Base-by-base conservation (phyloP, 495 filamentous ascomycete genomes). In the Hypoxylon perforatum region DNA sequence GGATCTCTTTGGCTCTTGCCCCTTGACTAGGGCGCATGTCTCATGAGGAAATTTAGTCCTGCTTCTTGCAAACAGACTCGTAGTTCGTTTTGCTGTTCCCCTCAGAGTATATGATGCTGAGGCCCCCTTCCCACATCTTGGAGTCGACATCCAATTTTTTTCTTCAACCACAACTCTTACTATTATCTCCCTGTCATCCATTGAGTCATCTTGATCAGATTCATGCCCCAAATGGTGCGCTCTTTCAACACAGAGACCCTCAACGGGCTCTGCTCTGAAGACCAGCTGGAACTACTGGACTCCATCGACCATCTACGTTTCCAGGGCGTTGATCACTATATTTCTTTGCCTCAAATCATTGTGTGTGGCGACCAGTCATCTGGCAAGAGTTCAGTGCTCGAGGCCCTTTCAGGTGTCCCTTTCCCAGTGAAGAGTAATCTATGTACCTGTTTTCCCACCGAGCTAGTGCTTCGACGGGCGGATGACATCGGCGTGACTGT, bases 361-460 rank as follows among this genome's bases (percentile, higher is more conserved):
- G 87, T 90, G 4, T 86, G 84, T 60, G 86, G 86, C 2, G 82
- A 88, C 65, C 85, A 88, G 57, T 86, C 82, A 0, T 76, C 80
- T 14, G 86, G 86, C 10, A 88, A 88, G 61, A 87, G 84, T 68
- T 89, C 87, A 0, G 87, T 90, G 1, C 78, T 90, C 0, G 86
- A 89, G 54, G 86, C 85, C 9, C 82, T 90, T 14, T 87, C 86
- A 0, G 82, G 86, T 4, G 78, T 89, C 14, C 74, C 78, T 0
- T 88, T 90, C 54, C 85, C 85, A 1, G 70, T 72, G 6, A 80
- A 80, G 53, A 78, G 76, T 39, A 82, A 70, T 38, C 58, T 85
- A 0, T 85, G 82, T 65, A 87, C 86, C 0, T 74, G 83, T 28
- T 87, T 85, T 58, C 77, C 85, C 2, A 87, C 82, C 0, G 84